phyloP scores from a whole-genome alignment of 768 basidiomycete species.

The Leccinum uliginosum region DNA sequence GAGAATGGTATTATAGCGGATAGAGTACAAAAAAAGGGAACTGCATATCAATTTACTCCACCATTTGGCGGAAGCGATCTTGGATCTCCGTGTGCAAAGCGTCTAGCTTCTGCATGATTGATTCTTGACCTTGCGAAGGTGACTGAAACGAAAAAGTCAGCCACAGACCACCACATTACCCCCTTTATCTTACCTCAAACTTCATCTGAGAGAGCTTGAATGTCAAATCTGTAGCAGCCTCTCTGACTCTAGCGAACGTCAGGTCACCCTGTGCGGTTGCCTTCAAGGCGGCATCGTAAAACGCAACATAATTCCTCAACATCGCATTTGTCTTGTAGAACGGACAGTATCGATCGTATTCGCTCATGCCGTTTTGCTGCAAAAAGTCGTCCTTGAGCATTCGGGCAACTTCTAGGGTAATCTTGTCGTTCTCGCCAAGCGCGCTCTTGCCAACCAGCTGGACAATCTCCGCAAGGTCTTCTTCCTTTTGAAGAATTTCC shows the following conservation, averaged over 20 bases:
- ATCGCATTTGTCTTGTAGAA: conserved; percentile 99
- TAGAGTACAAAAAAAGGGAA: conserved; percentile 16
- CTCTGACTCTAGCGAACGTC: conserved; percentile 85
- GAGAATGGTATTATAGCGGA: conserved; percentile 18
- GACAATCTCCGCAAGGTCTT: conserved; percentile 97
- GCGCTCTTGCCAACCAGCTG: conserved; percentile 99
- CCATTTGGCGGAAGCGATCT: conserved; percentile 87
- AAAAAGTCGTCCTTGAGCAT: conserved; percentile 98
- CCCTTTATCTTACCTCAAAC: conserved; percentile 68
- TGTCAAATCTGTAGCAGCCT: conserved; percentile 81
- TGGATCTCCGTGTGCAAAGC: conserved; percentile 79
- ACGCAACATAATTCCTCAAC: conserved; percentile 91
- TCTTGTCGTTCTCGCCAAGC: conserved; percentile 95
- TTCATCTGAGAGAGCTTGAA: conserved; percentile 99
- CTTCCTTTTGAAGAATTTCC: conserved; percentile 98
- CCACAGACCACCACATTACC: not conserved
- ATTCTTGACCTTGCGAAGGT: conserved; percentile 86
- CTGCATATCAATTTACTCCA: conserved; percentile 47
- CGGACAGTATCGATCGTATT: conserved; percentile 95
- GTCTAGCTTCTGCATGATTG: conserved; percentile 79
- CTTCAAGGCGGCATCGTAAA: conserved; percentile 86
- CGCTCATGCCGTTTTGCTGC: conserved; percentile 98
- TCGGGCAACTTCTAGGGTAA: conserved; percentile 93
- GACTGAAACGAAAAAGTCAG: conserved; percentile 45
- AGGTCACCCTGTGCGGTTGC: conserved; percentile 80